Evolutionary conservation across 345 rosid species (phyloP).

Genomic region (Hibiscus syriacus): DNA sequence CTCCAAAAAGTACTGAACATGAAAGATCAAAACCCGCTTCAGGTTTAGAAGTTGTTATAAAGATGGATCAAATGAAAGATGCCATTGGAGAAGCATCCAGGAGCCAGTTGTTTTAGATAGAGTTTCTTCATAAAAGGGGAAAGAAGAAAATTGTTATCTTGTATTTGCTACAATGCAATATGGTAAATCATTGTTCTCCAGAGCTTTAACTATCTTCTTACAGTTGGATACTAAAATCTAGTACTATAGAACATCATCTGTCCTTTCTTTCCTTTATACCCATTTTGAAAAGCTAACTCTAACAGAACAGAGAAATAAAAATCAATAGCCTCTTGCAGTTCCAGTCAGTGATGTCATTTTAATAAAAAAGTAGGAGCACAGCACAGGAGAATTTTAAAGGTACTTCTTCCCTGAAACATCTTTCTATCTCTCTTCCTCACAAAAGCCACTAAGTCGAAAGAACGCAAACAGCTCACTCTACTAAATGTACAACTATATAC

Average conservation of each 20-base stretch:
- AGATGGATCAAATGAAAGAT: constrained; percentile 3
- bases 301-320: neutral
- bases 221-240: neutral
- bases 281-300: neutral
- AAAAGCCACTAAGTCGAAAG: neutral
- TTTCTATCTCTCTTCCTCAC: neutral
- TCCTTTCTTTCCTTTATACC: neutral
- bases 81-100: neutral
- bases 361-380: neutral
- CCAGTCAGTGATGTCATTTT: neutral
- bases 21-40: constrained; percentile 7
- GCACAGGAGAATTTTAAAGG: neutral
- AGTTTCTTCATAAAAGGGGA: neutral
- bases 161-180: neutral
- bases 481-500: neutral
- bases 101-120: neutral
- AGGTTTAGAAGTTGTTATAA: neutral
- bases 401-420: neutral
- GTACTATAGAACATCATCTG: neutral
- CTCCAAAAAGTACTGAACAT: constrained; percentile 80
- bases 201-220: neutral
- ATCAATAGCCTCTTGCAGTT: constrained; percentile 1
- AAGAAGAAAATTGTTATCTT: neutral
- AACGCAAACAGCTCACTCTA: neutral
- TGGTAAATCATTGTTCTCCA: neutral